A percentile compares a stretch with the other conserved stretches of the same genome.
These are phyloP conservation scores for Ogataea paradorogensis DNA, from an alignment of 805 yeast species.

Conservation along the genomic window DNA sequence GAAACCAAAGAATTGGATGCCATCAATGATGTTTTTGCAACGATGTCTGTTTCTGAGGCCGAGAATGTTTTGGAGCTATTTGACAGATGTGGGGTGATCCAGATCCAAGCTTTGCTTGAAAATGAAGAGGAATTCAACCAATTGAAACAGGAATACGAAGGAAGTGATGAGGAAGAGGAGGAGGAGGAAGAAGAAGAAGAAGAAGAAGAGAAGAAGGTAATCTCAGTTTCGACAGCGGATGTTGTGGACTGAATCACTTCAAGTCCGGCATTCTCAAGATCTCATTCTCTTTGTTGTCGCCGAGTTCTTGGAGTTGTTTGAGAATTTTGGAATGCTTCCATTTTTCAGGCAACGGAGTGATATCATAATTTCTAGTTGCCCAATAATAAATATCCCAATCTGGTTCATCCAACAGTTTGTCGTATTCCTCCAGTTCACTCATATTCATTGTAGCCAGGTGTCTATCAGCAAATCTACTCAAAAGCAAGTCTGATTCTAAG, in stretches of 20 bases:
- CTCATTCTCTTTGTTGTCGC: slow-evolving; percentile 67
- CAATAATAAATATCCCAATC: slow-evolving; percentile 99
- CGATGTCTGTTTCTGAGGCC: slow-evolving; percentile 71
- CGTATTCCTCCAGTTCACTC: slow-evolving; percentile 81
- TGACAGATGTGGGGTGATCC: slow-evolving; percentile 79
- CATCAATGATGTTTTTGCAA: slow-evolving; percentile 79
- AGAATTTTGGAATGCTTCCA: slow-evolving; percentile 74
- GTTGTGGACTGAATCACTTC: slow-evolving; percentile 35
- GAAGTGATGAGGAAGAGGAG: slow-evolving; percentile 20
- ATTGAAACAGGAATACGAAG: slow-evolving; percentile 46
- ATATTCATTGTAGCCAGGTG: slow-evolving; percentile 56
- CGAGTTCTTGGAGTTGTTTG: slow-evolving; percentile 63
- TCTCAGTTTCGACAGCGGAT: slow-evolving; percentile 32
- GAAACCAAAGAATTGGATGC: slow-evolving; percentile 66
- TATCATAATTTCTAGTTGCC: slow-evolving; percentile 82
- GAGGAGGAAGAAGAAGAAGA: slow-evolving; percentile 13
- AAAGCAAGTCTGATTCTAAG: slow-evolving; percentile 82
- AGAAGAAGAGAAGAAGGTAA: slow-evolving; percentile 6
- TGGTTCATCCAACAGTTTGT: slow-evolving; percentile 80
- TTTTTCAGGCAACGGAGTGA: slow-evolving; percentile 82
- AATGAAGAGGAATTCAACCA: slow-evolving; percentile 66
- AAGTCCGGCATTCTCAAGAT: slow-evolving; percentile 86
- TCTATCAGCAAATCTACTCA: slow-evolving; percentile 81
- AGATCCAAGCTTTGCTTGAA: slow-evolving; percentile 72
- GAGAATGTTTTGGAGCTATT: slow-evolving; percentile 71